Conservation (phyloP, 2,329 filamentous ascomycete genomes). For the Berkeleyomyces rouxiae region DNA sequence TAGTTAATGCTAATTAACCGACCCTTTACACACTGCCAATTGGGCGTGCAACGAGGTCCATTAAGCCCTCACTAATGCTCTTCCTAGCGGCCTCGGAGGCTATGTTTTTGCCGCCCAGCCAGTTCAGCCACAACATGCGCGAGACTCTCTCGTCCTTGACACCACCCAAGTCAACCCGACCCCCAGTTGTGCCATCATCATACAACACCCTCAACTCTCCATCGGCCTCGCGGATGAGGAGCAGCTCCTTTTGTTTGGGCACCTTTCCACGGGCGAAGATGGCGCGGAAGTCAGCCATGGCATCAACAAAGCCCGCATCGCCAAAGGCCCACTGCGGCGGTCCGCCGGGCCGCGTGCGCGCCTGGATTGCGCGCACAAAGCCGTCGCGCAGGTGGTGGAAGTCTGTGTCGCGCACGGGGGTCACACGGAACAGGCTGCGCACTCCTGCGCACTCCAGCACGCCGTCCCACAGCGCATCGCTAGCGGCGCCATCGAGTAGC, state of each 20-base stretch:
- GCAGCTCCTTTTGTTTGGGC: constrained; percentile 61
- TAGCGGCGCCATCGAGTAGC: constrained; percentile 51
- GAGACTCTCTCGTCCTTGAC: constrained; percentile 68
- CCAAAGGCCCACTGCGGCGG: constrained; percentile 36
- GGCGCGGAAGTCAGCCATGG: constrained; percentile 61
- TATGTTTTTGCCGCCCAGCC: constrained; percentile 71
- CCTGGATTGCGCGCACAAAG: constrained; percentile 72
- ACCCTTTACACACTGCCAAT: constrained; percentile 54
- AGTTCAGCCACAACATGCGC: constrained; percentile 74
- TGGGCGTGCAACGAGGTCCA: constrained; percentile 75
- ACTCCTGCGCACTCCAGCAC: constrained; percentile 51
- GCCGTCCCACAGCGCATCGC: constrained; percentile 58
- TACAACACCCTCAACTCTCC: constrained; percentile 55
- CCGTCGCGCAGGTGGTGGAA: constrained; percentile 86
- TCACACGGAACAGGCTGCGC: constrained; percentile 65
- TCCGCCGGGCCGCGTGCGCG: constrained; percentile 35
- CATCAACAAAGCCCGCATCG: constrained; percentile 59
- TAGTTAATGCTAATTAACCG: constrained; percentile 29
- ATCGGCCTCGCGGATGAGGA: constrained; percentile 49
- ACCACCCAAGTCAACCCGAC: constrained; percentile 44
- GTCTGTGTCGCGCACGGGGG: constrained; percentile 85
- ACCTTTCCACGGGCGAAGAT: constrained; percentile 71
- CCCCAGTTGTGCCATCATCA: constrained; percentile 33
- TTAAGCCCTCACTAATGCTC: constrained; percentile 72
- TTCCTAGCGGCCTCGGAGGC: constrained; percentile 67